Evolutionary conservation across 2,329 filamentous ascomycete species (phyloP), one percentile per base, ranked within the genome.

Genomic region (Ustulina deusta): DNA sequence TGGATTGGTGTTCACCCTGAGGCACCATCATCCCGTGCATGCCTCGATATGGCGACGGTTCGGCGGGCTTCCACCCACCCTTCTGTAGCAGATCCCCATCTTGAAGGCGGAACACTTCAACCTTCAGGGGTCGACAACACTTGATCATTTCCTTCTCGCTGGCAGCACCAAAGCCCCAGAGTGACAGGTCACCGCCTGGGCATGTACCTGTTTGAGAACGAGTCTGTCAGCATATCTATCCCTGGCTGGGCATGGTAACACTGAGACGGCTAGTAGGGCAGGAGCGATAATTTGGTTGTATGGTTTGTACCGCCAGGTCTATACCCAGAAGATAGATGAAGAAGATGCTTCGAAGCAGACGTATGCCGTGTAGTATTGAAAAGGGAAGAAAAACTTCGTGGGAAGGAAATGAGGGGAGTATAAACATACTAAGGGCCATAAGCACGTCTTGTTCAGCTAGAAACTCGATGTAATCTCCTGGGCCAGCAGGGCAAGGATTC

Each of bases 401-500:
- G 38, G 25, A 32, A n/a, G 40, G 5, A 52, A 5, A 25, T 6
- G 32, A 7, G n/a, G 25, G 10, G 4, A 25, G n/a, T 15, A 40
- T 10, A 3, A 52, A 78, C 82, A 65, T 74, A 86, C 85, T 87
- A 71, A 87, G 58, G 0, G 84, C 85, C 80, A 87, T 85, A 40
- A 96, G 79, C 10, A 95, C 79, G 76, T 94, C 91, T 74, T 92
- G 87, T 82, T 96, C 93, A 0, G 93, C 92, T 68, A 96, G 88
- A 75, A 96, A 94, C 78, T 93, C 91, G 64, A 95, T 87, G 63
- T 85, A 89, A 65, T 90, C 87, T 0, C 84, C 86, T 6, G 78
- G 72, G 61, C 81, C 77, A 0, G 87, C 88, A 0, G 88, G 88
- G 65, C 84, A 87, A 0, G 87, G 85, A 65, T 84, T 88, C 86